Percentiles rank a stretch among this genome's conserved stretches.
Conservation (phyloP, 257 asterid genomes). For the Plectranthus barbatus region DNA sequence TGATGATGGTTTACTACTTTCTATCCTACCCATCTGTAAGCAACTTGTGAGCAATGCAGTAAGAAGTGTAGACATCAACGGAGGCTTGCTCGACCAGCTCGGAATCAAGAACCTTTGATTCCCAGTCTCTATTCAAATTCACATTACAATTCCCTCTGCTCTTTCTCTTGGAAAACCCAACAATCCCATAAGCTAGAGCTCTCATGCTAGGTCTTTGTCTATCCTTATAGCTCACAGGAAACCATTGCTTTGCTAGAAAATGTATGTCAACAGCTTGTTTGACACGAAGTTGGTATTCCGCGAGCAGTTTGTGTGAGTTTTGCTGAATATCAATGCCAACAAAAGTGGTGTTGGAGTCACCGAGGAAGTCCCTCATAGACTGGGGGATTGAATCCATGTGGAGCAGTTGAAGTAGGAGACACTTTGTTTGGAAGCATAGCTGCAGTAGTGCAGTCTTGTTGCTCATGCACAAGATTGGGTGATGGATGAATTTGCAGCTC, state of each 20-base stretch:
- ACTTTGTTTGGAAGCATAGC: conserved; percentile 23
- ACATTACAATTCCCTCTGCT: too few species aligned
- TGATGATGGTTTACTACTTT: not conserved
- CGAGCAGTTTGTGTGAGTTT: conserved; percentile 4
- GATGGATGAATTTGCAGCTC: conserved; percentile 22
- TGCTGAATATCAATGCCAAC: conserved; percentile 20
- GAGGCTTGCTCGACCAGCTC: conserved; percentile 26
- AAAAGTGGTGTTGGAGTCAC: conserved; percentile 10
- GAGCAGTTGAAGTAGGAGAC: conserved; percentile 32
- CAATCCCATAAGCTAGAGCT: conserved; percentile 22
- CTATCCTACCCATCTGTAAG: conserved; percentile 4
- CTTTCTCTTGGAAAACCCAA: conserved; percentile 22
- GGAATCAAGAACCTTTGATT: conserved; percentile 15
- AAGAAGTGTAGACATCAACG: conserved; percentile 26
- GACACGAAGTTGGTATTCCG: conserved; percentile 17
- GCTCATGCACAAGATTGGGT: conserved; percentile 24
- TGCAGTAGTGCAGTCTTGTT: conserved; percentile 19
- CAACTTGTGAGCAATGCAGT: conserved; percentile 25
- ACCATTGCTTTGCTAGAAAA: conserved; percentile 20
- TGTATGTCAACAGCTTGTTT: conserved; percentile 19
- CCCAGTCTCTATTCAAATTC: conserved; percentile 28
- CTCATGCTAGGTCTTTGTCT: conserved; percentile 24
- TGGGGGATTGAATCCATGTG: conserved; percentile 19
- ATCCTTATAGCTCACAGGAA: conserved; percentile 25
- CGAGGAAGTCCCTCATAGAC: conserved; percentile 10